These are phyloP conservation scores for Penicillium sp. DNA, from an alignment of 2,329 filamentous ascomycete species.

Conservation along the genomic window DNA sequence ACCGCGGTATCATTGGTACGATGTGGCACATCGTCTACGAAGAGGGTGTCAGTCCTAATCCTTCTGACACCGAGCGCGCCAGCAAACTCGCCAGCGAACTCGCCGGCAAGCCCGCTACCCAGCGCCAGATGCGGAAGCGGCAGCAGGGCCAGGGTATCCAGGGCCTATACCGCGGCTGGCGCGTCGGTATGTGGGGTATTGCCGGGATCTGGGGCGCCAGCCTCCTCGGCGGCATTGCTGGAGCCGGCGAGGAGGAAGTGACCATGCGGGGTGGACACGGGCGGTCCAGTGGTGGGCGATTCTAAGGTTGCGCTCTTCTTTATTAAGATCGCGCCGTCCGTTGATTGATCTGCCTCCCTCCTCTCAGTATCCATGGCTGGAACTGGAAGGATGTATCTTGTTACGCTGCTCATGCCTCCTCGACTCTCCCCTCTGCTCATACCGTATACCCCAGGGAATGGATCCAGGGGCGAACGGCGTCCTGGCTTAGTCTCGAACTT, in stretches of 20 bases:
- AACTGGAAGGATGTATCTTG: not conserved
- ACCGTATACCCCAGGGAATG: conserved; percentile 24
- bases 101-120: conserved; percentile 37
- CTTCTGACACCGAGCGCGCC: conserved; percentile 44
- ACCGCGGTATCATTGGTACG: conserved; percentile 81
- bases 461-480: conserved; percentile 17
- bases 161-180: conserved; percentile 55
- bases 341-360: not conserved
- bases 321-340: not conserved
- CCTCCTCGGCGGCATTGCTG: conserved; percentile 39
- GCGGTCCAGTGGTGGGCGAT: conserved; percentile 28
- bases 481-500: conserved; percentile 6
- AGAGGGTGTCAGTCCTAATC: conserved; percentile 57
- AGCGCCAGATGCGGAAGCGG: conserved; percentile 36
- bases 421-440: conserved; percentile 19
- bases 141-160: conserved; percentile 52
- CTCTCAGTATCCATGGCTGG: not conserved
- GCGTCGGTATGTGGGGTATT: conserved; percentile 52
- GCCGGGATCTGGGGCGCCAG: conserved; percentile 52
- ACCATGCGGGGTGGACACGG: conserved; percentile 23
- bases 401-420: conserved; percentile 11
- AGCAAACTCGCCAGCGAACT: conserved; percentile 30
- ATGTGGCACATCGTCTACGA: conserved; percentile 82
- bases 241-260: conserved; percentile 35
- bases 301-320: conserved; percentile 14